phyloP scores from a whole-genome alignment of 2,329 filamentous ascomycete species.

The Pseudogymnoascus sp. region DNA sequence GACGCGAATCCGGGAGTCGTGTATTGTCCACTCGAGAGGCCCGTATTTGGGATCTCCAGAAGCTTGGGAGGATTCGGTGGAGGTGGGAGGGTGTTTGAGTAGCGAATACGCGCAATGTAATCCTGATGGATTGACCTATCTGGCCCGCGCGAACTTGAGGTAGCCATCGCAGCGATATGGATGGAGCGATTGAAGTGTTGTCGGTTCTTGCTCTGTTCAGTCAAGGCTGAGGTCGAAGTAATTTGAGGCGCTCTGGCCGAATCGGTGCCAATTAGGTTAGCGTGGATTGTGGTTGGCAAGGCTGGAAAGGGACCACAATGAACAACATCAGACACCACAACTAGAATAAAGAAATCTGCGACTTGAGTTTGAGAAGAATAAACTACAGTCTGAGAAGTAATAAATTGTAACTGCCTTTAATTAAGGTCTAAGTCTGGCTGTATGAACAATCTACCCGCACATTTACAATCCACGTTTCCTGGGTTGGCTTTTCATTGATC shows the following conservation, averaged over 20 bases:
- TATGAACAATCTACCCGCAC: neutral
- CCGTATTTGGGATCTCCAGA: conserved; percentile 91
- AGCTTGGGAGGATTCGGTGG: conserved; percentile 93
- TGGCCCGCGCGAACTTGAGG: conserved; percentile 34
- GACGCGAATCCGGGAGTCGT: conserved; percentile 87
- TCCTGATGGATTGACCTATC: conserved; percentile 73
- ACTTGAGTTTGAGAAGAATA: neutral
- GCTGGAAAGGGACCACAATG: conserved; percentile 1
- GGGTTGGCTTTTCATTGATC: neutral
- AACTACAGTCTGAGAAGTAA: neutral
- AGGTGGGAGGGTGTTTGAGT: conserved; percentile 90
- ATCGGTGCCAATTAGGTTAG: neutral
- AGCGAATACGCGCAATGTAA: conserved; percentile 92
- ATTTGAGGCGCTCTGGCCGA: conserved; percentile 1
- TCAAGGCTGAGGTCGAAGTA: conserved; percentile 8
- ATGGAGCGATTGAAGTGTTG: neutral
- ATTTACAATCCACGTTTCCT: neutral
- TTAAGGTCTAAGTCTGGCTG: neutral
- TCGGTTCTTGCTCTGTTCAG: neutral
- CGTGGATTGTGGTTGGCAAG: neutral
- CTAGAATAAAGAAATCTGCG: neutral
- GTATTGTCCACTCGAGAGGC: conserved; percentile 78
- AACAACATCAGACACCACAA: neutral
- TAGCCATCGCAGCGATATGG: conserved; percentile 30
- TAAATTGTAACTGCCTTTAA: neutral